Base-by-base conservation (phyloP, 306 rosid genomes). In the Trifolium repens region DNA sequence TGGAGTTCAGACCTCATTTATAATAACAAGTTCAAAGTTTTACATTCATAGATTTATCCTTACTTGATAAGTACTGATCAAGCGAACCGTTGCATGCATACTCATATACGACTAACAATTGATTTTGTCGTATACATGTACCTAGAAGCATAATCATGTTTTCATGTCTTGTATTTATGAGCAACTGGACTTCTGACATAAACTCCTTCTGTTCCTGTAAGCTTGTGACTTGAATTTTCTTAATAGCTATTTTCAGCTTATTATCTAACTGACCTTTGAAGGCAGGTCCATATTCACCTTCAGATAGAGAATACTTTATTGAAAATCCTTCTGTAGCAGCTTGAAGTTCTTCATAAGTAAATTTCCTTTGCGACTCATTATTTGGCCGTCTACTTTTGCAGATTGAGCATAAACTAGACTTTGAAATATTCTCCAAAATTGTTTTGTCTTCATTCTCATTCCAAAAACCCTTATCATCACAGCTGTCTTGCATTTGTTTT, bases 101-200 rank as follows among this genome's bases (percentile, higher is more conserved):
- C 71, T 90, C 98, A 35, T 92, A 90, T 6, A 90, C 90, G 64
- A 87, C 82, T 32, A 88, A 78, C 80, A 86, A 66, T 16, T 79
- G 81, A 43, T 75, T 81, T 82, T 86, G 84, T 67, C 85, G 84
- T 5, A 83, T 78, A 43, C 94, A 90, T 32, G 89, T 86, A 39
- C 98, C 98, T 65, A 90, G 86, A 78, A 92, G 75, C 87, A 80
- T 79, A 52, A 84, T 86, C 88, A 92, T 75, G 76, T 92, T 92
- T 69, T 85, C 84, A 80, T 92, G 98, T 85, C 87, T 88, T 37
- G 85, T 89, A 57, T 61, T 86, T 85, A 76, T 72, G 12, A 88
- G 90, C 69, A 84, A 76, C 72, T 86, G 80, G 73, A 87, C 84
- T 84, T 88, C 88, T 32, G 91, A 85, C 64, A 82, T 68, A 44